Percentiles rank a stretch among this genome's conserved stretches.
phyloP scores from a whole-genome alignment of 805 yeast genomes.

The Lipomyces anomalus region DNA sequence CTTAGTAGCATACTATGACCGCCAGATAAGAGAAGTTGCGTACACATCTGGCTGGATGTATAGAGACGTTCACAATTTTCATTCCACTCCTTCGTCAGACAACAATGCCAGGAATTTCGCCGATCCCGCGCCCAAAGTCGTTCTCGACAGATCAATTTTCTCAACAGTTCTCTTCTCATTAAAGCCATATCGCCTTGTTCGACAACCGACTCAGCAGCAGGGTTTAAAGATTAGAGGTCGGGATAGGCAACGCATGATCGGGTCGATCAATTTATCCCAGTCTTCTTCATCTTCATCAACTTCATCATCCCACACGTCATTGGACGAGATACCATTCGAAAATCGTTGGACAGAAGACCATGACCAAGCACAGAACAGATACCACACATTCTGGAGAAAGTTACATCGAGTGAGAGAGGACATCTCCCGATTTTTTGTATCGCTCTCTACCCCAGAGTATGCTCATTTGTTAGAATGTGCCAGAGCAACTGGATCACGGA shows the following conservation, averaged over 20 bases:
- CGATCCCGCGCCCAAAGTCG: constrained; percentile 1
- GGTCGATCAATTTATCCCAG: not conserved
- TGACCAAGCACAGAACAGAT: not conserved
- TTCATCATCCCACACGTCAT: not conserved
- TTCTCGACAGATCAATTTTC: constrained; percentile 6
- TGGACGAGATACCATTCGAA: not conserved
- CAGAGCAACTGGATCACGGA: constrained; percentile 3
- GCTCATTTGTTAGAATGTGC: constrained; percentile 13
- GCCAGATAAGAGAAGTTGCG: not conserved
- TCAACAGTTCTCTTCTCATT: constrained; percentile 3
- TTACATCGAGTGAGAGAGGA: constrained; percentile 8
- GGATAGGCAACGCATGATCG: not conserved
- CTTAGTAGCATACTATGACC: constrained; percentile 4
- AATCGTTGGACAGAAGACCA: not conserved
- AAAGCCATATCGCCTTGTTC: not conserved
- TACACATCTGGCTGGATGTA: no score
- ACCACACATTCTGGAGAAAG: constrained; percentile 8
- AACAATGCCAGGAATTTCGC: not conserved
- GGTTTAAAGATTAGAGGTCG: not conserved
- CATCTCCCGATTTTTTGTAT: constrained; percentile 13
- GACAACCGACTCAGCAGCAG: not conserved
- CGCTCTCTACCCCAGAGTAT: constrained; percentile 9
- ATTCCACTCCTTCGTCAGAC: not conserved
- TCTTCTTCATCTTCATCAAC: not conserved
- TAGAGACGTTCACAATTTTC: not conserved